These are phyloP conservation scores for Conticribra weissflogii DNA, from an alignment of 108 stramenopile species.

Conservation along the genomic window DNA sequence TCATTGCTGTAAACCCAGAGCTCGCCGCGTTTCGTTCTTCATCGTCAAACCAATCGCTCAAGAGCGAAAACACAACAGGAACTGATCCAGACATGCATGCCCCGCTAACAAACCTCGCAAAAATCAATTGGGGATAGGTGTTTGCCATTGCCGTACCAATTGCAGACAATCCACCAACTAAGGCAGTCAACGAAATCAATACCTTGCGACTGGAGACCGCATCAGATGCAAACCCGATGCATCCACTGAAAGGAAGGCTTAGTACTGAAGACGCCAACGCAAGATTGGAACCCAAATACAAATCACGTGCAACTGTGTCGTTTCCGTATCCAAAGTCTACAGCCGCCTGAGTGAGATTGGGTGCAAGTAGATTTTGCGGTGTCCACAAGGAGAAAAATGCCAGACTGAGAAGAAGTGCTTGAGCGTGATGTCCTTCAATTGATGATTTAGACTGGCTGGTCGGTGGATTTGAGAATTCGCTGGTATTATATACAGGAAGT, in stretches of 20 bases:
- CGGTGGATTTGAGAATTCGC: not conserved
- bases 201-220: conserved; percentile 54
- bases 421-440: conserved; percentile 60
- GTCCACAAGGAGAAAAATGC: conserved; percentile 72
- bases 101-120: conserved; percentile 58
- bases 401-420: conserved; percentile 63
- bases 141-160: conserved; percentile 44
- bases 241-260: conserved; percentile 61
- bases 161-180: conserved; percentile 48
- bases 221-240: conserved; percentile 69
- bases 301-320: conserved; percentile 53
- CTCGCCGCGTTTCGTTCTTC: conserved; percentile 75
- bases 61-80: conserved; percentile 69
- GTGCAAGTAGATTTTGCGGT: conserved; percentile 74
- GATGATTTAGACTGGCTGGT: not conserved
- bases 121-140: conserved; percentile 50
- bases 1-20: conserved; percentile 72
- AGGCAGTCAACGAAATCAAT: conserved; percentile 54
- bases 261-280: conserved; percentile 69
- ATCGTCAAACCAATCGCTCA: conserved; percentile 70
- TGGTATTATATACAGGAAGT: no score
- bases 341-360: conserved; percentile 75
- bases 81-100: conserved; percentile 73
- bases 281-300: conserved; percentile 66
- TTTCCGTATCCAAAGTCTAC: conserved; percentile 39